phyloP scores from a whole-genome alignment of 805 yeast species.

The Kuraishia floccosa region DNA sequence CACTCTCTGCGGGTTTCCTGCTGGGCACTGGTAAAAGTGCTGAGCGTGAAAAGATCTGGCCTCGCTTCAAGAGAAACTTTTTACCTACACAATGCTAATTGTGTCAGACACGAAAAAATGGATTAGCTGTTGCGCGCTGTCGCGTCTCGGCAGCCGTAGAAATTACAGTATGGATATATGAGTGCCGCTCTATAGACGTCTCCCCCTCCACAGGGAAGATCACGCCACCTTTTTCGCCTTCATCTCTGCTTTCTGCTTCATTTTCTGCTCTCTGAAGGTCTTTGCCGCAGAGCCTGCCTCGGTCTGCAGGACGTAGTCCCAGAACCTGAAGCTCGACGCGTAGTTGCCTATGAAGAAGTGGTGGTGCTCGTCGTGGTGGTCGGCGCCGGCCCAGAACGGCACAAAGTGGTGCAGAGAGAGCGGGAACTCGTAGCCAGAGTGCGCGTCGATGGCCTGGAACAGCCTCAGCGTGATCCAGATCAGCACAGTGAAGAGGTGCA shows the following conservation, averaged over 20 bases:
- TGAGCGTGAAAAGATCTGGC: too few species aligned
- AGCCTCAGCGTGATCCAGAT: conserved; percentile 81
- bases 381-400: conserved; percentile 98
- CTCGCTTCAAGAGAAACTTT: too few species aligned
- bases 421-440: conserved; percentile 97
- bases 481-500: conserved; percentile 85
- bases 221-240: conserved; percentile 21
- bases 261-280: conserved; percentile 55
- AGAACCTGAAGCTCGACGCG: conserved; percentile 92
- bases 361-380: conserved; percentile 96
- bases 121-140: too few species aligned
- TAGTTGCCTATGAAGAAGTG: conserved; percentile 93
- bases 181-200: too few species aligned
- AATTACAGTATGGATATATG: too few species aligned
- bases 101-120: too few species aligned
- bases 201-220: too few species aligned
- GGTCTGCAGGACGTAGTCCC: conserved; percentile 85
- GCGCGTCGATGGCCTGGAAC: conserved; percentile 95
- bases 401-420: conserved; percentile 87
- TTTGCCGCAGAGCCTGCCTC: conserved; percentile 82
- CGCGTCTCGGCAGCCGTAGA: too few species aligned
- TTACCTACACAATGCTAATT: too few species aligned
- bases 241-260: conserved; percentile 43
- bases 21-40: too few species aligned
- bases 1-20: too few species aligned